Evolutionary conservation across 1,139 yeast genomes (phyloP), one percentile per base, ranked within the genome.

Genomic region (Saccharomyces hybrid): DNA sequence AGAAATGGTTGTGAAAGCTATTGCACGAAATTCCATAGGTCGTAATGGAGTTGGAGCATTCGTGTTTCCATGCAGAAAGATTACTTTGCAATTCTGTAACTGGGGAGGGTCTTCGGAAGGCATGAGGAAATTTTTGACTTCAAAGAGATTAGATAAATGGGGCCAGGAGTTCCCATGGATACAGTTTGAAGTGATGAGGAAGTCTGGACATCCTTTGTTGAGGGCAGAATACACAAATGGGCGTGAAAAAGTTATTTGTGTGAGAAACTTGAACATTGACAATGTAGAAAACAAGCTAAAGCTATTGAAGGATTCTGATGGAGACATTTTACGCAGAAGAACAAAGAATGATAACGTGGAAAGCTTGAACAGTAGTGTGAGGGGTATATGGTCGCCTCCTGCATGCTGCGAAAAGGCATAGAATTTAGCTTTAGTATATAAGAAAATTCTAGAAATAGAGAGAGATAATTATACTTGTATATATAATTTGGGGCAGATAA

Each of bases 351-450:
- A 85, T 61, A 85, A 86, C 62, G 98, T 93, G 47, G 80, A 82
- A 69, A 85, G 96, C 48, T 71, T 78, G 57, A 93, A 91, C 70
- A 82, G 81, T 57, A 85, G 96, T 51, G 93, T 93, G 16, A 85
- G 99, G 78, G 99, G 99, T 65, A 78, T 93, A 53, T 93, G 99
- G 99, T 89, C 97, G 51, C 99, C 99, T 55, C 78, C 78, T 93
- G 76, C 97, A 93, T 69, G 85, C 87, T 69, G 75, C 76, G 44
- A 76, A 75, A 67, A 82, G 95, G 73, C 84, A 81, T 74, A 84
- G 78, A 66, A 80, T 88, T 54, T 88, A 75, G 67, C 38, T 32
- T 4, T 48, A 27, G 42, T 32, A 27, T 44, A 42, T 50, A 44
- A 9, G 20, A 27, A 50, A 27, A 26, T 8, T 9, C 16, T 16